A percentile compares a stretch with the other conserved stretches of the same genome.
Conservation (phyloP, 257 asterid genomes). For the Hygrophila difformis region DNA sequence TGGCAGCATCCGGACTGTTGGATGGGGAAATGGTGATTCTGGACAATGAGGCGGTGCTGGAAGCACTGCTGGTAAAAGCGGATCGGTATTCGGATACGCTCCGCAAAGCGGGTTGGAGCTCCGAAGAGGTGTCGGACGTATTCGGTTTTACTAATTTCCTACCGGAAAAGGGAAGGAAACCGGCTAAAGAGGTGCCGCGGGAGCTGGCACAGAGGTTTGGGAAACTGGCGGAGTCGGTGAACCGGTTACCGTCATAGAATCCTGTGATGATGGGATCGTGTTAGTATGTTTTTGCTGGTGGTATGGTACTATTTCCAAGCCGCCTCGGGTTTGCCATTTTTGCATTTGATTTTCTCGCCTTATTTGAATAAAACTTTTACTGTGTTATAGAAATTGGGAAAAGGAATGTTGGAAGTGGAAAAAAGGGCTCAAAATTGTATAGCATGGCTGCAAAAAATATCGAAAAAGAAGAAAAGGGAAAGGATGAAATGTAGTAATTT, state of each 20-base stretch:
- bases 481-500: too few relatives aligned
- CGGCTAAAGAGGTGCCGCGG: constrained; percentile 56
- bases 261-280: too few relatives aligned
- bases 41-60: constrained; percentile 75
- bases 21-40: constrained; percentile 76
- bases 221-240: constrained; percentile 79
- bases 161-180: constrained; percentile 57
- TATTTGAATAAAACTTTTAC: neutral
- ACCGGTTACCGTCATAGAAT: constrained; percentile 38
- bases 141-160: constrained; percentile 85
- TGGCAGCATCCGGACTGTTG: constrained; percentile 82
- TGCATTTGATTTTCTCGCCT: too few relatives aligned
- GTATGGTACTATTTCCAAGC: too few relatives aligned
- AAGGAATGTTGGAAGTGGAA: neutral
- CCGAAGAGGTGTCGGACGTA: constrained; percentile 87
- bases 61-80: constrained; percentile 75
- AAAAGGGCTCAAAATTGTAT: constrained; percentile 9
- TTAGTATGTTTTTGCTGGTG: too few relatives aligned
- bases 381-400: constrained; percentile 7
- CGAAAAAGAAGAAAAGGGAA: too few relatives aligned
- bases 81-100: constrained; percentile 86
- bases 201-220: constrained; percentile 62
- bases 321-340: constrained; percentile 40
- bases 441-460: constrained; percentile 4
- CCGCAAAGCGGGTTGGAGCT: constrained; percentile 91